These are phyloP conservation scores for Geosmithia flava DNA, from an alignment of 2,329 filamentous ascomycete species.

Conservation along the genomic window DNA sequence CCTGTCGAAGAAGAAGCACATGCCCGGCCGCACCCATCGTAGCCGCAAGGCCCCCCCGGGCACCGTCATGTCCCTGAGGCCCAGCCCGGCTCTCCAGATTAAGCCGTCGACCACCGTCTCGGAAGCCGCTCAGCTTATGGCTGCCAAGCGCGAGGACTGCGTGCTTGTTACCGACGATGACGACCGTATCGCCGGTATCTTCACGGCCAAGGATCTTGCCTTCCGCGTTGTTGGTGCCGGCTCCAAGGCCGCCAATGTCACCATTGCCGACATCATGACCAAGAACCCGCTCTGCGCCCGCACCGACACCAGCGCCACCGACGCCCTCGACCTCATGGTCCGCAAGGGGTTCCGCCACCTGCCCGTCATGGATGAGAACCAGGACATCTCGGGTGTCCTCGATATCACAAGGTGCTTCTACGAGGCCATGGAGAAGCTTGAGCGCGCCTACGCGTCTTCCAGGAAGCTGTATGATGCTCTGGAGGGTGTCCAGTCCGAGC, in stretches of 20 bases:
- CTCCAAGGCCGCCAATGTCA: conserved; percentile 77
- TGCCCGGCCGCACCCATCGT: conserved; percentile 64
- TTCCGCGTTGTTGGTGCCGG: conserved; percentile 92
- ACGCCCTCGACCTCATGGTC: conserved; percentile 96
- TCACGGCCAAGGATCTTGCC: conserved; percentile 95
- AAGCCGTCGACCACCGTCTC: conserved; percentile 89
- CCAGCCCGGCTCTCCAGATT: conserved; percentile 92
- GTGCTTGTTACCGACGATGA: conserved; percentile 96
- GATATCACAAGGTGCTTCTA: conserved; percentile 99
- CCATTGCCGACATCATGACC: conserved; percentile 98
- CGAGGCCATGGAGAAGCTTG: conserved; percentile 98
- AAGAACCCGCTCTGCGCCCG: conserved; percentile 97
- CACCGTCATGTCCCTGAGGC: conserved; percentile 89
- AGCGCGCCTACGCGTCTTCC: conserved; percentile 96
- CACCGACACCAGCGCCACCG: conserved; percentile 95
- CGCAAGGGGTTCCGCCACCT: conserved; percentile 95
- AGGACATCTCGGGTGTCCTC: conserved; percentile 94
- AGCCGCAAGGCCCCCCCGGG: conserved; percentile 90
- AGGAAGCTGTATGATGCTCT: conserved; percentile 94
- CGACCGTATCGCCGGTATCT: conserved; percentile 95
- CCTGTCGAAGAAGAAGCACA: conserved; percentile 92
- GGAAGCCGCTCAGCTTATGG: conserved; percentile 97
- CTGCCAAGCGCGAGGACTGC: conserved; percentile 95
- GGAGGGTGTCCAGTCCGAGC: conserved; percentile 93
- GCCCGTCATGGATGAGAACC: conserved; percentile 99